These are phyloP conservation scores for Euphorbia lathyris DNA, from an alignment of 345 rosid genomes.

Conservation along the genomic window DNA sequence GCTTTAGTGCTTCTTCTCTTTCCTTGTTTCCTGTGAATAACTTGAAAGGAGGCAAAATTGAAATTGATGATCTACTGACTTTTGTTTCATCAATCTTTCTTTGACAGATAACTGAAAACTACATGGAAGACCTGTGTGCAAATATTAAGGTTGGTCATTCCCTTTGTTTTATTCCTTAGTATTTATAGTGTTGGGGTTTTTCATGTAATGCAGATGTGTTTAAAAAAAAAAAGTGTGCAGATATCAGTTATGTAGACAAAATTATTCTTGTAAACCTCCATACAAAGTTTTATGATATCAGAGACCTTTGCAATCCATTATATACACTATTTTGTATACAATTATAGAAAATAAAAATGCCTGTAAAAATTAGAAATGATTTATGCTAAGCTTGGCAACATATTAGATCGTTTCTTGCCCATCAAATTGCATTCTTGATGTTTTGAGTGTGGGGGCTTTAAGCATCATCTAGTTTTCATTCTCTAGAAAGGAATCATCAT, in stretches of 20 bases:
- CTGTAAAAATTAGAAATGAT: neutral
- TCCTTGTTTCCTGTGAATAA: neutral
- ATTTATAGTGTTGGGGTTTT: neutral
- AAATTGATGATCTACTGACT: neutral
- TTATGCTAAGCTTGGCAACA: neutral
- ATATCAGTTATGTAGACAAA: neutral
- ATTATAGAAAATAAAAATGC: neutral
- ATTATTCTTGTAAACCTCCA: neutral
- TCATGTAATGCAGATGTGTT: neutral
- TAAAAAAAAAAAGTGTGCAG: no score
- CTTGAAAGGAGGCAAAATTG: neutral
- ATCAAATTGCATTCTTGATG: neutral
- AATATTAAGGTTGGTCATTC: slow-evolving; percentile 58
- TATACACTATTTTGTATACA: neutral
- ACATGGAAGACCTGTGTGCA: slow-evolving; percentile 73
- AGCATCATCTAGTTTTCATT: neutral
- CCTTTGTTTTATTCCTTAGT: neutral
- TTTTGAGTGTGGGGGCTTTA: neutral
- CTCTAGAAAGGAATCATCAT: neutral
- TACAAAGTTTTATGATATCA: neutral
- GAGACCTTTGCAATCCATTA: neutral
- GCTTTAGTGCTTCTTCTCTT: neutral
- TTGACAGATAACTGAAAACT: slow-evolving; percentile 52
- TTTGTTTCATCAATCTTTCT: slow-evolving; percentile 5
- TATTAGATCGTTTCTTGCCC: neutral